These are phyloP conservation scores for Hortaea sp. DNA, from an alignment of 2,329 filamentous ascomycete genomes.

Conservation along the genomic window DNA sequence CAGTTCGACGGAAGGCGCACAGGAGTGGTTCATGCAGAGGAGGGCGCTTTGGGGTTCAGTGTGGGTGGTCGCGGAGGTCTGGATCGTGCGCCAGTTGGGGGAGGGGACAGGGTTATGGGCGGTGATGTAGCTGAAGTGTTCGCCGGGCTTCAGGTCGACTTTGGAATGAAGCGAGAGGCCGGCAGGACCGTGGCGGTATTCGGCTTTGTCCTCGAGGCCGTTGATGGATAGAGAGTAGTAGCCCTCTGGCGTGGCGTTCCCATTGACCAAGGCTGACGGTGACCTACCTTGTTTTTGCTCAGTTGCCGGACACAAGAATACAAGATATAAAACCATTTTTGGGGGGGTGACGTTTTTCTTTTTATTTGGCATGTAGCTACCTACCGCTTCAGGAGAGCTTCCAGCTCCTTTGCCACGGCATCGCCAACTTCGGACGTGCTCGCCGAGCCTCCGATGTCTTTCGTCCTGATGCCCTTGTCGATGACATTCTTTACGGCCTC, in stretches of 20 bases:
- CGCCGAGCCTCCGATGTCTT: slow-evolving; percentile 70
- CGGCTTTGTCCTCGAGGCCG: slow-evolving; percentile 30
- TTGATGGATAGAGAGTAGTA: slow-evolving; percentile 10
- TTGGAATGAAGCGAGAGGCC: slow-evolving; percentile 39
- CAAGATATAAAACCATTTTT: neutral
- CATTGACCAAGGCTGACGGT: neutral
- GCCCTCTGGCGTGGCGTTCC: neutral
- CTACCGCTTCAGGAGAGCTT: slow-evolving; percentile 49
- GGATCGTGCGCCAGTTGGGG: slow-evolving; percentile 43
- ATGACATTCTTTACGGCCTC: slow-evolving; percentile 70
- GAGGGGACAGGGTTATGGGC: slow-evolving; percentile 31
- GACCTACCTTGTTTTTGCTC: neutral
- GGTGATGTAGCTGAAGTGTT: slow-evolving; percentile 42
- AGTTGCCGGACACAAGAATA: neutral
- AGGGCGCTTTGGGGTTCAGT: slow-evolving; percentile 49
- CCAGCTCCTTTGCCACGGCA: slow-evolving; percentile 65
- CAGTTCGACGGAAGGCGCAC: slow-evolving; percentile 41
- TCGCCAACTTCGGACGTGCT: slow-evolving; percentile 74
- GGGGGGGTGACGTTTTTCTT: neutral
- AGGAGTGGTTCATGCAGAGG: slow-evolving; percentile 49
- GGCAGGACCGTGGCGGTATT: slow-evolving; percentile 27
- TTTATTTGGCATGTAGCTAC: neutral
- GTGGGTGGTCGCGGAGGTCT: slow-evolving; percentile 39
- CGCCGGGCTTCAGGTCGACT: slow-evolving; percentile 39
- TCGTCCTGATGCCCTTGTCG: slow-evolving; percentile 67